Evolutionary conservation across 2,329 filamentous ascomycete species (phyloP), one percentile per base, ranked within the genome.

Genomic region (Ampelomyces quisqualis): DNA sequence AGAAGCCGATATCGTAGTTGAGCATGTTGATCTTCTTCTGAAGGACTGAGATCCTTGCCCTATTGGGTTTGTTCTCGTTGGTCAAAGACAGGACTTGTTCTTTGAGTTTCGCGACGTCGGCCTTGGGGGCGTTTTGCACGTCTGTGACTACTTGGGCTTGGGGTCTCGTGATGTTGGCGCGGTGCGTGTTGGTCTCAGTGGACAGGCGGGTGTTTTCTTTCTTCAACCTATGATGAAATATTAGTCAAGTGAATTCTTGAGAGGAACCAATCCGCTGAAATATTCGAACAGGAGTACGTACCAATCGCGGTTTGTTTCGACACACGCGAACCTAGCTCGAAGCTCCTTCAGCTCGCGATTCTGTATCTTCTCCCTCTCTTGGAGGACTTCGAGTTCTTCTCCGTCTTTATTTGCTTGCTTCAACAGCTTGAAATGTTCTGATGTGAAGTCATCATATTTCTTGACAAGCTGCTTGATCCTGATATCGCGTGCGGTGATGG

Each of bases 81-180:
- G 23, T n/a, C 4, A 9, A n/a, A 10, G 23, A 26, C 2, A 4
- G 8, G 32, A 15, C 24, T 8, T n/a, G 10, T 17, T 20, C 18
- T 7, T 34, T 38, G 20, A 20, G 27, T 15, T 37, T 21, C 15
- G 32, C 24, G n/a, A n/a, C n/a, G n/a, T n/a, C n/a, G n/a, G n/a
- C n/a, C n/a, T n/a, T n/a, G n/a, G n/a, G n/a, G n/a, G n/a, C n/a
- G n/a, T n/a, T n/a, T n/a, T n/a, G n/a, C n/a, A n/a, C n/a, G n/a
- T 13, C 20, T 18, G 10, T 33, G 14, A 6, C 34, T 34, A 7
- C 11, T 15, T 14, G 24, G 5, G 7, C 9, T 34, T 7, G 21
- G 10, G 21, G 21, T 23, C 6, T 6, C 21, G 21, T 7, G 10
- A 23, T 7, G 21, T 10, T 10, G 21, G 21, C 21, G 21, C 6